Percentiles rank a stretch among this genome's conserved stretches.
Conservation (phyloP, 305 asterid species). For the Lippia alba region DNA sequence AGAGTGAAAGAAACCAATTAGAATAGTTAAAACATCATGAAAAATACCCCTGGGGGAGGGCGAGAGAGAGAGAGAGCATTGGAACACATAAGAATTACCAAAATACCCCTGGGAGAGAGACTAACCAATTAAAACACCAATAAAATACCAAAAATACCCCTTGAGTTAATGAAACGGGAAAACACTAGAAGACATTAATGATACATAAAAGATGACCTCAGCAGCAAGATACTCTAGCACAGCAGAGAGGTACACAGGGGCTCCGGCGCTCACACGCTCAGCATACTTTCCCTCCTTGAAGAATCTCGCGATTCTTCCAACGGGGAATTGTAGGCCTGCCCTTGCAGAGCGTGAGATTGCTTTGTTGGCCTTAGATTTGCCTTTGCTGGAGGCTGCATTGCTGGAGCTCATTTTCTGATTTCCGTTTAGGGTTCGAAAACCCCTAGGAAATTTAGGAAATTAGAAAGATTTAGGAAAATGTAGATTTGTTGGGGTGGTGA, state of each 20-base stretch:
- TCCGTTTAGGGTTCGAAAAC: conserved; percentile 6
- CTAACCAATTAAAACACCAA: not conserved
- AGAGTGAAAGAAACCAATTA: not conserved
- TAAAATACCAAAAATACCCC: not conserved
- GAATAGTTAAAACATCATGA: no score
- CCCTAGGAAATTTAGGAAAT: conserved; percentile 15
- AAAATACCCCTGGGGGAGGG: no score
- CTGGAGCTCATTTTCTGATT: conserved; percentile 31
- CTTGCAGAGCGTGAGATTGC: conserved; percentile 59
- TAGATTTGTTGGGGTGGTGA: conserved; percentile 21
- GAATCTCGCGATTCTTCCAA: conserved; percentile 68
- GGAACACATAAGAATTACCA: no score
- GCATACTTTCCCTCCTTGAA: conserved; percentile 67
- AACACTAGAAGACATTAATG: conserved; percentile 7
- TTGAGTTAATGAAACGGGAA: not conserved
- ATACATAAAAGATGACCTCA: conserved; percentile 39
- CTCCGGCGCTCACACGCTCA: conserved; percentile 64
- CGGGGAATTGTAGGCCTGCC: conserved; percentile 69
- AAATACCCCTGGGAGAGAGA: no score
- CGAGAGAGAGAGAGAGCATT: no score
- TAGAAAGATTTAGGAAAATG: not conserved
- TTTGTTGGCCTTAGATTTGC: conserved; percentile 51
- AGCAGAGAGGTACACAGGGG: conserved; percentile 63
- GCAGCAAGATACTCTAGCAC: conserved; percentile 63
- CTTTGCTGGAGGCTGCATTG: conserved; percentile 42